Base-by-base conservation (phyloP, 345 rosid species). In the Brassica nigra region DNA sequence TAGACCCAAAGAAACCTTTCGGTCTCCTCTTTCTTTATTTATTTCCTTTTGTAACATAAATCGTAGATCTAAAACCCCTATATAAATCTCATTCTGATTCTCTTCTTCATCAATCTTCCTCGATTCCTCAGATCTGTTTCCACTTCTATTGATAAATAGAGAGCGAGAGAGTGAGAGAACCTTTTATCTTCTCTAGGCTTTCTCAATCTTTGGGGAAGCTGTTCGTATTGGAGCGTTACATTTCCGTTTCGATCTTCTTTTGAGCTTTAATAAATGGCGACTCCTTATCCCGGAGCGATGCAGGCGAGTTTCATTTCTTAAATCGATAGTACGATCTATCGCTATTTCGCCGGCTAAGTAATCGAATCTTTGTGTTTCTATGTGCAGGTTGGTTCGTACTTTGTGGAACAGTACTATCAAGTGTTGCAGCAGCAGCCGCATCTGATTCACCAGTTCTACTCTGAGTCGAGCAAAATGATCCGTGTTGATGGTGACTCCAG, bases 321-420 rank as follows among this genome's bases (percentile, higher is more conserved):
- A 20, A 6, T 61, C 49, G 33, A 36, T 71, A 16, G 16, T 54
- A 15, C 16, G 8, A n/a, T 44, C 54, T 44, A 11, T 44, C 49
- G 12, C n/a, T 49, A 2, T 42, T 8, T 42, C 14, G 49, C 12
- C 4, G 59, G 12, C 12, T 36, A 49, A 11, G 4, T 65, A 75
- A 15, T 12, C n/a, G 58, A 37, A 44, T 68, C 33, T 42, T 20
- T 78, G 64, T 47, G 12, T 3, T 39, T 39, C 2, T 4, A 4
- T 52, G 54, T 73, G 33, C 83, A 93, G 99, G 96, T 95, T 65
- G 99, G 99, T 52, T 90, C 99, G 3, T 95, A 91, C 84, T 95
- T 95, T 70, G 96, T 93, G 67, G 93, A 89, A 3, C 98, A 93
- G 86, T 95, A 95, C 83, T 95, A 91, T 78, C 87, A 89, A 79